Evolutionary conservation across 1,139 yeast species (phyloP).

Genomic region (Candida glucosophila): DNA sequence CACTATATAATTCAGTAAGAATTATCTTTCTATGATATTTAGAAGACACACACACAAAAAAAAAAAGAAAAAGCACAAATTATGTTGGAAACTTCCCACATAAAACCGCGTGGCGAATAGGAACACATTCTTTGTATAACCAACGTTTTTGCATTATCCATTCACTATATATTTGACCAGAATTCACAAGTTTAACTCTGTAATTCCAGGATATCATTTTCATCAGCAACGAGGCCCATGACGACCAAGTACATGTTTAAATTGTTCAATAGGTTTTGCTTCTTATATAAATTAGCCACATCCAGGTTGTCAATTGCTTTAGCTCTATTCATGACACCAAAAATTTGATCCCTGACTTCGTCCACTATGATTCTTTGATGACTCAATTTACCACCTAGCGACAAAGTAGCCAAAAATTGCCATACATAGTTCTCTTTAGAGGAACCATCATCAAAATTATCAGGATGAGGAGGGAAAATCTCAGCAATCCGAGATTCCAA

Average conservation of each 20-base stretch:
- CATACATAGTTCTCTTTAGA: constrained; percentile 62
- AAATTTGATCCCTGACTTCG: constrained; percentile 89
- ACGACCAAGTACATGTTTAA: constrained; percentile 90
- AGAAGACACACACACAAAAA: too few species aligned
- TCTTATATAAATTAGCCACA: constrained; percentile 45
- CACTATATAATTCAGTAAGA: too few species aligned
- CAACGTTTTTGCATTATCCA: not conserved
- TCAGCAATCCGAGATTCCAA: constrained; percentile 71
- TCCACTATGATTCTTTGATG: constrained; percentile 94
- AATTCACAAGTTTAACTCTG: constrained; percentile 10
- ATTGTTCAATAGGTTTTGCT: constrained; percentile 64
- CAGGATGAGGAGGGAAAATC: constrained; percentile 71
- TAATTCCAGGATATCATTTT: constrained; percentile 48
- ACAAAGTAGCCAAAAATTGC: constrained; percentile 94
- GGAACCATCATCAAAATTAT: constrained; percentile 59
- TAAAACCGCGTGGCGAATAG: too few species aligned
- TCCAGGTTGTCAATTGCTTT: constrained; percentile 54
- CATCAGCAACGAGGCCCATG: constrained; percentile 91
- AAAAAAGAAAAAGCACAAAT: too few species aligned
- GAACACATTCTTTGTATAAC: not conserved
- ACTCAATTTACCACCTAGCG: constrained; percentile 84
- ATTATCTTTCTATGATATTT: too few species aligned
- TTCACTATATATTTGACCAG: constrained; percentile 1
- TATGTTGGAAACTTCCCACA: too few species aligned
- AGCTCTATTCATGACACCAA: constrained; percentile 80